Percentiles rank a stretch among this genome's conserved stretches.
Conservation (phyloP, 106 monocot species). For the Gastrodia elata region DNA sequence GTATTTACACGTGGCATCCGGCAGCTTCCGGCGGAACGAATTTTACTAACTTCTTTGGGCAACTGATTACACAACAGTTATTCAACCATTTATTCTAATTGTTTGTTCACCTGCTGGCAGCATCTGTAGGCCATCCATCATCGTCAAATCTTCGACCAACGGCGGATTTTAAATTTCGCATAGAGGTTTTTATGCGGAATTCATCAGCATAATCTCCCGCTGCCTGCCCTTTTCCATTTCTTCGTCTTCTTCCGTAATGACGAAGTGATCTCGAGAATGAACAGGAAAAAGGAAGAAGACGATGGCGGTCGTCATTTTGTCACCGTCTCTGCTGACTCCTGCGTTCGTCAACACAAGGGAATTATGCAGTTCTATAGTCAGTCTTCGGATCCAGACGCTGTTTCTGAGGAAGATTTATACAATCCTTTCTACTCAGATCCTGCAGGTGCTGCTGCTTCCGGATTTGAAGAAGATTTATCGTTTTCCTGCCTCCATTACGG, state of each 20-base stretch:
- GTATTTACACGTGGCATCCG: background rate
- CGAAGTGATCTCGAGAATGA: background rate
- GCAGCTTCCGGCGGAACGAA: background rate
- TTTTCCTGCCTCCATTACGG: slow-evolving; percentile 5
- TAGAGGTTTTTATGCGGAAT: background rate
- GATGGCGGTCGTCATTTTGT: background rate
- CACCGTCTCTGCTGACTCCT: background rate
- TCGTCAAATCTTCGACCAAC: too few species aligned
- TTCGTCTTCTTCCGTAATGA: background rate
- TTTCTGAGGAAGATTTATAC: background rate
- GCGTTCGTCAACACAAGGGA: background rate
- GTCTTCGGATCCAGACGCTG: slow-evolving; percentile 7
- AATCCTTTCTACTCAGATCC: background rate
- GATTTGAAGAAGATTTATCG: background rate
- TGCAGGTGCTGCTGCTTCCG: background rate
- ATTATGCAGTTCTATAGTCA: slow-evolving; percentile 8
- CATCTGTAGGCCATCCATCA: too few species aligned
- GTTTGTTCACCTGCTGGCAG: too few species aligned
- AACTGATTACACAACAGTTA: too few species aligned
- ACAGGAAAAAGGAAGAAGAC: background rate
- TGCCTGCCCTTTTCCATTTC: background rate
- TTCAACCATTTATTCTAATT: too few species aligned
- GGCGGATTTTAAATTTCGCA: too few species aligned
- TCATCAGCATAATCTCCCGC: background rate
- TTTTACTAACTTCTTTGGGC: background rate